These are phyloP conservation scores for Vigna mungo DNA, from an alignment of 306 rosid species.

Conservation along the genomic window DNA sequence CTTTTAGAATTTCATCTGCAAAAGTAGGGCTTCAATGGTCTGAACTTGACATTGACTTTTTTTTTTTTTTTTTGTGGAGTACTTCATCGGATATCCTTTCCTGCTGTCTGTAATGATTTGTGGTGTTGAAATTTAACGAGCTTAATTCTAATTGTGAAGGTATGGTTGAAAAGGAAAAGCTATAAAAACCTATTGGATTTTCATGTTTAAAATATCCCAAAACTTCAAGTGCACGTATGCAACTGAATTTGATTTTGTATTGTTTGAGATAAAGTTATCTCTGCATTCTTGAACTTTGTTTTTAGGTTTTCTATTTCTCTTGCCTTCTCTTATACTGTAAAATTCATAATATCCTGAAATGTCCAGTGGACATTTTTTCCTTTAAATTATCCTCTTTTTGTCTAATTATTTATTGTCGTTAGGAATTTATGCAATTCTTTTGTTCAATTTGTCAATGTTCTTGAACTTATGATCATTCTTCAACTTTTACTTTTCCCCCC, in stretches of 20 bases:
- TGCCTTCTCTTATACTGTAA: neutral
- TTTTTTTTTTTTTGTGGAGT: neutral
- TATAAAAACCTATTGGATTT: neutral
- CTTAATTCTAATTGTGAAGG: conserved; percentile 16
- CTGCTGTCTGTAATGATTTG: neutral
- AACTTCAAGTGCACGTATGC: neutral
- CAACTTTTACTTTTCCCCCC: neutral
- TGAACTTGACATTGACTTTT: conserved; percentile 2
- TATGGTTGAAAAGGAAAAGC: conserved; percentile 25
- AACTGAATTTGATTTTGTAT: conserved; percentile 21
- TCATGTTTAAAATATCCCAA: no score
- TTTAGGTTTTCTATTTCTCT: neutral
- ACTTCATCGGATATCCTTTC: conserved; percentile 14
- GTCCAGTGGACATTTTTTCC: conserved; percentile 5
- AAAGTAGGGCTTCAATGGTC: neutral
- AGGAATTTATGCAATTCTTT: neutral
- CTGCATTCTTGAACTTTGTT: conserved; percentile 20
- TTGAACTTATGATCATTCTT: neutral
- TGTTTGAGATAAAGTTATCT: neutral
- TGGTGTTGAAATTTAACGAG: neutral
- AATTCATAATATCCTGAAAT: neutral
- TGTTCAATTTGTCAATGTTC: conserved; percentile 20
- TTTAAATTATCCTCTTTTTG: neutral
- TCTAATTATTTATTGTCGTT: neutral
- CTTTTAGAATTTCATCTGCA: neutral